phyloP scores from a whole-genome alignment of 768 basidiomycete species.

The Fistulinella prunicolor region DNA sequence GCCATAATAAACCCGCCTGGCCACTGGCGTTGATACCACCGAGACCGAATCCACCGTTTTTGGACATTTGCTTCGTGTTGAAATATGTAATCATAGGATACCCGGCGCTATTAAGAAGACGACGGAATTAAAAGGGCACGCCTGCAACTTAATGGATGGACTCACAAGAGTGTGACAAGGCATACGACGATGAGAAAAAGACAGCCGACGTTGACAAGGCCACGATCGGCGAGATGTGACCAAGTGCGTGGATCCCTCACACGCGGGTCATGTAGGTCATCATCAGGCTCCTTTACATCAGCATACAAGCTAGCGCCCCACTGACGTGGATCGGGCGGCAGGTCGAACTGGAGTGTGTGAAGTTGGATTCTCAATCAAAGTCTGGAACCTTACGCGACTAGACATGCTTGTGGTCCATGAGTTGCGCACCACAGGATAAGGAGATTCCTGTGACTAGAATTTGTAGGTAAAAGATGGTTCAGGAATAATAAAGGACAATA shows the following conservation, averaged over 20 bases:
- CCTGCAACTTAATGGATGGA: background rate
- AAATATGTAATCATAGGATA: constrained; percentile 44
- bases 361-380: too few relatives aligned
- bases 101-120: constrained; percentile 34
- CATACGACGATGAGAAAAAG: constrained; percentile 50
- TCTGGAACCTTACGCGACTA: constrained; percentile 36
- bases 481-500: background rate
- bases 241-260: constrained; percentile 28
- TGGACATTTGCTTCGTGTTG: constrained; percentile 26
- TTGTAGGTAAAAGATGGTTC: background rate
- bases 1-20: constrained; percentile 43
- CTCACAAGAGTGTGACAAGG: constrained; percentile 60
- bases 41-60: constrained; percentile 50
- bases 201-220: constrained; percentile 71
- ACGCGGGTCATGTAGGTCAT: constrained; percentile 70
- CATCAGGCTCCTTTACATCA: constrained; percentile 61
- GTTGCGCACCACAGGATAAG: constrained; percentile 42
- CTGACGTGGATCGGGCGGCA: constrained; percentile 60
- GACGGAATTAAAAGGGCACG: background rate
- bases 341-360: constrained; percentile 47
- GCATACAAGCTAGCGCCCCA: constrained; percentile 64
- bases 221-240: constrained; percentile 54
- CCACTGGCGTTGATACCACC: constrained; percentile 76
- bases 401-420: constrained; percentile 38
- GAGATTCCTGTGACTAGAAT: constrained; percentile 26